Percentiles rank a stretch among this genome's conserved stretches.
Conservation (phyloP, 1,284 basidiomycete genomes). For the Microbotryum lychnidis-dioicae region DNA sequence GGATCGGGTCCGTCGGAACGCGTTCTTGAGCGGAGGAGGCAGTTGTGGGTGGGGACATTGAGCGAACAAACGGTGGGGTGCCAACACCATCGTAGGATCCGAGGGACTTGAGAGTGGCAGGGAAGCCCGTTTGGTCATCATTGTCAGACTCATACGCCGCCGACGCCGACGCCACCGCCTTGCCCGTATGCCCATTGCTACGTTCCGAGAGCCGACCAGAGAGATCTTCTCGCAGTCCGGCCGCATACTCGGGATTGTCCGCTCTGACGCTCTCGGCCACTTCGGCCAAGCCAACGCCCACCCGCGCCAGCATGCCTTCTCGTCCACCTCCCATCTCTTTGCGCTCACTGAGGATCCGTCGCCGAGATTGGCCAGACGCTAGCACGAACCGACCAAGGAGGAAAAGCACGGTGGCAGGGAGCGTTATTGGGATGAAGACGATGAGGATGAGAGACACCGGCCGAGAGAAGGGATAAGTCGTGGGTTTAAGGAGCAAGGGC, state of each 20-base stretch:
- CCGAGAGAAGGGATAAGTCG: slow-evolving; percentile 19
- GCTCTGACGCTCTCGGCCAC: slow-evolving; percentile 13
- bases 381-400: slow-evolving; percentile 20
- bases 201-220: no score
- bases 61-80: no score
- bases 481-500: slow-evolving; percentile 11
- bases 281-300: slow-evolving; percentile 11
- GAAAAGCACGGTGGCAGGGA: slow-evolving; percentile 13
- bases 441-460: slow-evolving; percentile 15
- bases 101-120: no score
- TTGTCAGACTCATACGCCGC: no score
- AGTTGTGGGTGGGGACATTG: no score
- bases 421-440: slow-evolving; percentile 9
- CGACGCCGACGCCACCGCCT: no score
- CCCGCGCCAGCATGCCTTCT: slow-evolving; percentile 19
- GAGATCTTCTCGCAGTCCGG: no score
- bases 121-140: no score
- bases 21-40: not conserved
- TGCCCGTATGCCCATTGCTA: no score
- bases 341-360: slow-evolving; percentile 10
- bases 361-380: slow-evolving; percentile 6
- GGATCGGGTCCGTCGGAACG: slow-evolving; percentile 24
- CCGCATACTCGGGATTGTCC: slow-evolving; percentile 27
- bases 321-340: slow-evolving; percentile 6
- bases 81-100: no score